Evolutionary conservation across 2,329 filamentous ascomycete genomes (phyloP).

Genomic region (Elsinoe batatas): DNA sequence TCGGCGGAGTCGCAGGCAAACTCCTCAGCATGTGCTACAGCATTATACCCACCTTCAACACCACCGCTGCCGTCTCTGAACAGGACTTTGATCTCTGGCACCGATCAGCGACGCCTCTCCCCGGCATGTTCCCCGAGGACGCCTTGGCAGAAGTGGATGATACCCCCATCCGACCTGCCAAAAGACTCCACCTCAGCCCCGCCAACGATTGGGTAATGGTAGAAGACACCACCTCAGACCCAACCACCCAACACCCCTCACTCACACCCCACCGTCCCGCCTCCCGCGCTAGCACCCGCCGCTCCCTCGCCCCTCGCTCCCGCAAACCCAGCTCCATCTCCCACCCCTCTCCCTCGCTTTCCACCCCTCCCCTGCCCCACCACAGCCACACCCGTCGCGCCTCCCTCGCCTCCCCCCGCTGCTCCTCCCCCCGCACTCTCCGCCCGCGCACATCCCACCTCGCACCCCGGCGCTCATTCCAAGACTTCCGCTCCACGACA

Average conservation of each 20-base stretch:
- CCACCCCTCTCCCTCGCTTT: conserved; percentile 5
- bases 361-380: not conserved
- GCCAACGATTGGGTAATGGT: conserved; percentile 41
- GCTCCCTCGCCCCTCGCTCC: conserved; percentile 21
- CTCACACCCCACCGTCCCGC: conserved; percentile 14
- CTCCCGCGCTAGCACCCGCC: conserved; percentile 25
- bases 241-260: not conserved
- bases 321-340: conserved; percentile 19
- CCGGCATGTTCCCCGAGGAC: conserved; percentile 43
- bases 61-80: not conserved
- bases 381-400: conserved; percentile 35
- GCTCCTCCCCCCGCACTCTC: conserved; percentile 21
- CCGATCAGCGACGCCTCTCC: conserved; percentile 36
- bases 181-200: conserved; percentile 39
- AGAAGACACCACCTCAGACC: conserved; percentile 18
- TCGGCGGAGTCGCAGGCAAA: conserved; percentile 62
- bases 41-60: conserved; percentile 14
- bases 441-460: conserved; percentile 15
- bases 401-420: conserved; percentile 45
- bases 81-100: conserved; percentile 11
- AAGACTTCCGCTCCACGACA: not conserved
- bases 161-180: conserved; percentile 36
- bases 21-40: conserved; percentile 71
- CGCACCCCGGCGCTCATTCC: not conserved
- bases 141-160: conserved; percentile 33